These are phyloP conservation scores for Astrothelium subdiscretum DNA, from an alignment of 495 filamentous ascomycete species.

Conservation along the genomic window DNA sequence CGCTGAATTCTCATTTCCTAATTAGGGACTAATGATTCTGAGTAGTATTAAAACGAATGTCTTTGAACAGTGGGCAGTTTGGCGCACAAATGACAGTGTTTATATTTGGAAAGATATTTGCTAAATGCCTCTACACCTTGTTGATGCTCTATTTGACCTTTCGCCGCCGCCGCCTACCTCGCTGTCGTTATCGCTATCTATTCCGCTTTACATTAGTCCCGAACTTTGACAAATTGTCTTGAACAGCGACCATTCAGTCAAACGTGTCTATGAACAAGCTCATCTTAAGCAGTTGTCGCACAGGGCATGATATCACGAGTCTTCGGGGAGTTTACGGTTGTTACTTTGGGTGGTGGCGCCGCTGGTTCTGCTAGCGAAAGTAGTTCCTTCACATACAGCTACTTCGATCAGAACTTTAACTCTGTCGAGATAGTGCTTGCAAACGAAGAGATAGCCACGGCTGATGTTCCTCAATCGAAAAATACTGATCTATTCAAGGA, in stretches of 20 bases:
- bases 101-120: too few species aligned
- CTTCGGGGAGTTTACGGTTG: not conserved
- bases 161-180: too few species aligned
- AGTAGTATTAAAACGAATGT: too few species aligned
- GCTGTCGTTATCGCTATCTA: too few species aligned
- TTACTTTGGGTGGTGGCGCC: not conserved
- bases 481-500: not conserved
- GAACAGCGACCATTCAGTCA: not conserved
- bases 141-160: too few species aligned
- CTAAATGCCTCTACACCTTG: too few species aligned
- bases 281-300: not conserved
- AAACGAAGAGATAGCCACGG: not conserved
- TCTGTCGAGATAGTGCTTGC: not conserved
- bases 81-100: too few species aligned
- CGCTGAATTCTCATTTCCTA: too few species aligned
- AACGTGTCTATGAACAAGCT: not conserved
- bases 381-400: not conserved
- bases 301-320: not conserved
- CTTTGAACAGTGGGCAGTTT: too few species aligned
- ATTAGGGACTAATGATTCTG: too few species aligned
- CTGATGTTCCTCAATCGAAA: not conserved
- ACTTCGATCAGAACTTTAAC: not conserved
- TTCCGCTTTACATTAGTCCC: too few species aligned
- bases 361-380: not conserved
- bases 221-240: too few species aligned